Evolutionary conservation across 129 eudicot species (phyloP), one percentile per base, ranked within the genome.

Genomic region (Scalesia atractyloides): DNA sequence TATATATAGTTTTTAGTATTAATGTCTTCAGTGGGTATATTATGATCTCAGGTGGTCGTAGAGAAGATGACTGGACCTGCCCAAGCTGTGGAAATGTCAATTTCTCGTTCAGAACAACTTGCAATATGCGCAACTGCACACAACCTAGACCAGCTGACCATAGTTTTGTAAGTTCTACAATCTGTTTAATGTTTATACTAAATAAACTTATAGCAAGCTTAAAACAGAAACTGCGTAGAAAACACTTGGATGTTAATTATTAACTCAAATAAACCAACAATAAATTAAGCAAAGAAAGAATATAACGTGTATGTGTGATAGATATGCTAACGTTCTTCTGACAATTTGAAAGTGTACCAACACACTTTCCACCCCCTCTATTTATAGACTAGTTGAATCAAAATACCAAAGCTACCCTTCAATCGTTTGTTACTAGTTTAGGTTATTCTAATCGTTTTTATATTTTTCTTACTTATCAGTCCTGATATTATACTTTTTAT

Each of bases 31-130:
- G 36, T 13, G 15, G n/a, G 68, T 66, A 15, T 67, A 67, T 73
- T 69, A 44, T 81, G 74, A 53, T 41, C 70, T 20, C 80, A 91
- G 97, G 97, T 76, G 96, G 92, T 20, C 91, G 95, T 18, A 86
- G 97, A 79, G 97, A 91, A 74, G 97, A 91, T 86, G 97, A 91
- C 72, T 91, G 97, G 97, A 91, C 95, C 68, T 91, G 97, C 70
- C 91, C 97, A 51, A 83, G 92, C 75, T 91, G 97, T 79, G 97
- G 96, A 70, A 91, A 91, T 84, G 96, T 91, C 76, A 91, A 88
- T 69, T 91, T 91, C 64, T 91, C 96, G 5, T 91, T 91, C 64
- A 82, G 92, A 73, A 91, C 96, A 50, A 91, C 97, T 10, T 91
- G 97, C 76, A 91, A 91, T 71, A 91, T 91, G 97, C 92, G 97